phyloP scores from a whole-genome alignment of 1,139 yeast genomes.

The Groenewaldozyma auringiensis region DNA sequence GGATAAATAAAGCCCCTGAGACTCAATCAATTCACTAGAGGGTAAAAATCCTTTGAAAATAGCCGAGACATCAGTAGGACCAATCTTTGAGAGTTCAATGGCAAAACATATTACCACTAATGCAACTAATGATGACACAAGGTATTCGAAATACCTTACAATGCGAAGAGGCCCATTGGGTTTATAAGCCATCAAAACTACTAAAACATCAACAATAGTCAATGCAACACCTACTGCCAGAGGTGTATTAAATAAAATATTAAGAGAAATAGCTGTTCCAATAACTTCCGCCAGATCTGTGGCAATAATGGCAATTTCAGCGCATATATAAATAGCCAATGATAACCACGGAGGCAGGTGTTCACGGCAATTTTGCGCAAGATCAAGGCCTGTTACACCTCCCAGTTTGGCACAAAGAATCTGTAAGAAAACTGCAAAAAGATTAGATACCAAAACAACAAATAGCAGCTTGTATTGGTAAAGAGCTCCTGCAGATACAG shows the following conservation, averaged over 20 bases:
- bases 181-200: slow-evolving; percentile 78
- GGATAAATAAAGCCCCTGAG: slow-evolving; percentile 75
- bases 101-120: slow-evolving; percentile 83
- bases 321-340: slow-evolving; percentile 56
- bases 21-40: slow-evolving; percentile 59
- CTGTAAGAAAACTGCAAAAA: slow-evolving; percentile 83
- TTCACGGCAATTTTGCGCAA: slow-evolving; percentile 78
- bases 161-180: slow-evolving; percentile 80
- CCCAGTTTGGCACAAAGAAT: slow-evolving; percentile 79
- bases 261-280: slow-evolving; percentile 85
- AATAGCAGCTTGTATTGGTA: slow-evolving; percentile 78
- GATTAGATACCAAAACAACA: slow-evolving; percentile 69
- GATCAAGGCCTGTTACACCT: slow-evolving; percentile 81
- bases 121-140: slow-evolving; percentile 67
- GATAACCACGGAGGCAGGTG: slow-evolving; percentile 61
- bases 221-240: slow-evolving; percentile 69
- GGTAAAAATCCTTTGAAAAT: slow-evolving; percentile 75
- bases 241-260: slow-evolving; percentile 73
- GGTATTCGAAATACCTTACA: slow-evolving; percentile 72
- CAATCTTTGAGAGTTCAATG: slow-evolving; percentile 57
- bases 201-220: slow-evolving; percentile 76
- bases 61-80: slow-evolving; percentile 45
- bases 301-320: slow-evolving; percentile 85
- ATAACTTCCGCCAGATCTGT: slow-evolving; percentile 92
- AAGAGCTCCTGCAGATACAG: slow-evolving; percentile 88